Percentiles rank a stretch among this genome's conserved stretches.
Conservation (phyloP, 441 rosid species). For the Pelargonium cotyledonis region DNA sequence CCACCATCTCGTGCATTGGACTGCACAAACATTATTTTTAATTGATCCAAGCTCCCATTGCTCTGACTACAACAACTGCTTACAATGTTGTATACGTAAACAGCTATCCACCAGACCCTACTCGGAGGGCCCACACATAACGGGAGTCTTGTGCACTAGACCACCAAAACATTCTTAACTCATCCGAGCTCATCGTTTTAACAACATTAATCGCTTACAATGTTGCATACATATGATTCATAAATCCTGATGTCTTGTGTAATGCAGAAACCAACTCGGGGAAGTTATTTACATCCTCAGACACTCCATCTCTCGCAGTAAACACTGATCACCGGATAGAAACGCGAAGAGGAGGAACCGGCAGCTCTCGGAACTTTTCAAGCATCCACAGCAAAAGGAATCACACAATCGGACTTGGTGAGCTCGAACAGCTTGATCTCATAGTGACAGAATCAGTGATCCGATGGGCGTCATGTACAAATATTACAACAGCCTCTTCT, state of each 20-base stretch:
- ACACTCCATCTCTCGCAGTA: slow-evolving; percentile 23
- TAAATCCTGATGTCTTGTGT: not conserved
- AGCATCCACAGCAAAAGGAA: slow-evolving; percentile 59
- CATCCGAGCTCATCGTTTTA: not conserved
- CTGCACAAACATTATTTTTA: too few species aligned
- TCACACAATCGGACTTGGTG: slow-evolving; percentile 68
- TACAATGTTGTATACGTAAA: too few species aligned
- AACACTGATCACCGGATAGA: slow-evolving; percentile 32
- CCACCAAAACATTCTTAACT: not conserved
- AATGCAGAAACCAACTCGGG: slow-evolving; percentile 34
- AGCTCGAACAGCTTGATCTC: slow-evolving; percentile 52
- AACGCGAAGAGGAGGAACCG: slow-evolving; percentile 32
- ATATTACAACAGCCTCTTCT: slow-evolving; percentile 22
- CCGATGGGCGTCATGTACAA: slow-evolving; percentile 83
- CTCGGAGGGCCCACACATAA: too few species aligned
- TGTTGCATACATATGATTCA: not conserved
- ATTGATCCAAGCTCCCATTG: too few species aligned
- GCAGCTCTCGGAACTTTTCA: slow-evolving; percentile 30
- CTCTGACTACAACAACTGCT: too few species aligned
- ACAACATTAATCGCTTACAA: too few species aligned
- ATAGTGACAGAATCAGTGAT: slow-evolving; percentile 54
- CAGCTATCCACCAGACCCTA: too few species aligned
- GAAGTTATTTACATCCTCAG: slow-evolving; percentile 31
- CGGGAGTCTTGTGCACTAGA: too few species aligned
- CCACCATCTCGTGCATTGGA: too few species aligned